Evolutionary conservation across 805 yeast species (phyloP).

Genomic region (Jamesozyma lodderae): DNA sequence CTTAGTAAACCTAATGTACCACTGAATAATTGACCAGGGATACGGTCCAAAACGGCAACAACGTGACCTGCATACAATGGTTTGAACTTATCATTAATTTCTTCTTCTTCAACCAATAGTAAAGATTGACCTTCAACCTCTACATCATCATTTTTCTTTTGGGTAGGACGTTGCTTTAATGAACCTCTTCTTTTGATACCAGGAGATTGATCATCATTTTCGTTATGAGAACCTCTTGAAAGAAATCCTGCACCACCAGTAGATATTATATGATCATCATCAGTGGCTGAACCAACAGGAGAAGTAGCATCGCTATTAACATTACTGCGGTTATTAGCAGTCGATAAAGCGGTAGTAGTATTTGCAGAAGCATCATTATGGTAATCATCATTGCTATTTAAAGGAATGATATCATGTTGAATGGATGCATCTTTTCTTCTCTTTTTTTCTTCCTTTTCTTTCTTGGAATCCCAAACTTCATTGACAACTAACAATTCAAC

Average conservation of each 20-base stretch:
- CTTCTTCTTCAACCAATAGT: slow-evolving; percentile 88
- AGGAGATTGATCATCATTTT: slow-evolving; percentile 32
- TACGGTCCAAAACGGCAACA: slow-evolving; percentile 94
- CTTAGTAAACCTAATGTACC: slow-evolving; percentile 90
- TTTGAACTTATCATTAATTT: slow-evolving; percentile 81
- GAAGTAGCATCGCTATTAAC: slow-evolving; percentile 14
- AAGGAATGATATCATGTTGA: slow-evolving; percentile 32
- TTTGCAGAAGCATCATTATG: slow-evolving; percentile 73
- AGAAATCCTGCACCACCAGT: neutral
- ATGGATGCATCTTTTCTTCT: slow-evolving; percentile 61
- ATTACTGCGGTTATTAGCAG: slow-evolving; percentile 30
- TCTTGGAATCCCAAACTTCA: slow-evolving; percentile 94
- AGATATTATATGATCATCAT: slow-evolving; percentile 13
- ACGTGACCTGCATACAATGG: slow-evolving; percentile 97
- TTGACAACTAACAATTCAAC: slow-evolving; percentile 90
- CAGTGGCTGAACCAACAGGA: slow-evolving; percentile 6
- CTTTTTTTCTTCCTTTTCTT: slow-evolving; percentile 95
- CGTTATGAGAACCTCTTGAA: slow-evolving; percentile 7
- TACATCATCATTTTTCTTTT: slow-evolving; percentile 95
- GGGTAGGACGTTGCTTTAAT: slow-evolving; percentile 88
- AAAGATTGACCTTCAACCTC: slow-evolving; percentile 97
- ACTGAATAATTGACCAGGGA: slow-evolving; percentile 91
- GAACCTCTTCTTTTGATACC: slow-evolving; percentile 68
- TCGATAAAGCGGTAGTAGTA: slow-evolving; percentile 14
- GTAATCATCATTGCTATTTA: slow-evolving; percentile 49